phyloP scores from a whole-genome alignment of 257 asterid genomes.

The Solanum arcanum region DNA sequence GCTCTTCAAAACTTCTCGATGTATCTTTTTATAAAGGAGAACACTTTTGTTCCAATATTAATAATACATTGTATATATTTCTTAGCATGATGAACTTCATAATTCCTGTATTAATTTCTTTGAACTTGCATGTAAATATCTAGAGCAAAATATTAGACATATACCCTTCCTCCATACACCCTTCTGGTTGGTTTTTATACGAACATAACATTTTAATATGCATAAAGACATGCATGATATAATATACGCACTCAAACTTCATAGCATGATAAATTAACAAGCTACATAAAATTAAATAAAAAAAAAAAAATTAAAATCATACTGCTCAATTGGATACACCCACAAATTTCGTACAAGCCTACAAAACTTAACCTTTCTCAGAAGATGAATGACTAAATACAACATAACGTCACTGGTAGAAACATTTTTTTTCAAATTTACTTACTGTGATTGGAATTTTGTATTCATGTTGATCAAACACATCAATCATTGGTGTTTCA shows the following conservation, averaged over 20 bases:
- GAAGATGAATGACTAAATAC: too few species aligned
- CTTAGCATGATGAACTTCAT: too few species aligned
- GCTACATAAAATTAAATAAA: background rate
- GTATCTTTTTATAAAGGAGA: background rate
- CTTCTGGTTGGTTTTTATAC: too few species aligned
- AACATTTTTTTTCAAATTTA: too few species aligned
- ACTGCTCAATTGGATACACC: too few species aligned
- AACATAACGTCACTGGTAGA: too few species aligned
- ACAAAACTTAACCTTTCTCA: background rate
- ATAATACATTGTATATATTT: background rate
- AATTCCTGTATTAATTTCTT: background rate
- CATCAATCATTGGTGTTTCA: too few species aligned
- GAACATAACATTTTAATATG: too few species aligned
- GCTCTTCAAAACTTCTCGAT: background rate
- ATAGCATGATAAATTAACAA: background rate
- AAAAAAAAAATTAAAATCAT: too few species aligned
- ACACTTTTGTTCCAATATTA: background rate
- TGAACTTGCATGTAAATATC: background rate
- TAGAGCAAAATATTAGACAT: background rate
- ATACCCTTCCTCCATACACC: background rate
- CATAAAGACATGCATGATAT: background rate
- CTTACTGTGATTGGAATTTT: too few species aligned
- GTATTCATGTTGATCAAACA: too few species aligned
- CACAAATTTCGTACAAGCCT: too few species aligned
- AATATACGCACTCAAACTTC: background rate